A percentile compares a stretch with the other conserved stretches of the same genome.
These are phyloP conservation scores for Closterium sp. DNA, from an alignment of 139 green algal genomes.

Conservation along the genomic window DNA sequence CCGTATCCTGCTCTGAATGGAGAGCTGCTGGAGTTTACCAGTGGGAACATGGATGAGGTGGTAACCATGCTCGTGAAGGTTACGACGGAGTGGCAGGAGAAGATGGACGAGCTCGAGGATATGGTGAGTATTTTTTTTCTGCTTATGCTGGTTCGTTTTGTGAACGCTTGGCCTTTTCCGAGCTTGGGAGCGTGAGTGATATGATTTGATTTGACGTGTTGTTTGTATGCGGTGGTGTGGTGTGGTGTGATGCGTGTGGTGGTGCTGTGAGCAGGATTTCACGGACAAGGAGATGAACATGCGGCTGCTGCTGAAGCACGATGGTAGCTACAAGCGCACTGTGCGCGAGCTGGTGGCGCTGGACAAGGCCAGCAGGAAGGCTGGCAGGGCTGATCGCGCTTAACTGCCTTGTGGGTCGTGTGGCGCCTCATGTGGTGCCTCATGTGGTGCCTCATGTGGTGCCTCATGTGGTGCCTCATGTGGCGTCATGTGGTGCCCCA, in stretches of 20 bases:
- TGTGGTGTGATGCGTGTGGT: not conserved
- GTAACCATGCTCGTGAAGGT: conserved; percentile 37
- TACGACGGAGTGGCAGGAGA: conserved; percentile 25
- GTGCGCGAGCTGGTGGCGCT: conserved; percentile 50
- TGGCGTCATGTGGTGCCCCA: too few relatives aligned
- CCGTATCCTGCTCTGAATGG: conserved; percentile 21
- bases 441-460: too few relatives aligned
- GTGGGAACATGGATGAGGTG: conserved; percentile 1
- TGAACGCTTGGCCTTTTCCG: not conserved
- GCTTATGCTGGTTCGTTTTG: not conserved
- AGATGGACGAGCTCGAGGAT: conserved; percentile 45
- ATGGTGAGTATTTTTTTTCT: conserved; percentile 40
- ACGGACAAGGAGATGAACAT: conserved; percentile 38
- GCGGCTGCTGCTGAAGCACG: conserved; percentile 50
- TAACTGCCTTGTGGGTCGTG: too few relatives aligned
- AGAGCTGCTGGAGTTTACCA: conserved; percentile 38
- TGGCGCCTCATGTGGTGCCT: too few relatives aligned
- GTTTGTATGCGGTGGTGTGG: too few relatives aligned
- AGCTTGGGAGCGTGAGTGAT: not conserved
- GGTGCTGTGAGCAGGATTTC: conserved; percentile 40
- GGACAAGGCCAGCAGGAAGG: conserved; percentile 10
- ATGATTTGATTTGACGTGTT: not conserved
- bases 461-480: too few relatives aligned
- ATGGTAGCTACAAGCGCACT: conserved; percentile 29
- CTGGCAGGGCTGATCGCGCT: too few relatives aligned